A percentile compares a stretch with the other conserved stretches of the same genome.
Evolutionary conservation across 805 yeast species (phyloP).

Genomic region (Huiozyma naganishii): DNA sequence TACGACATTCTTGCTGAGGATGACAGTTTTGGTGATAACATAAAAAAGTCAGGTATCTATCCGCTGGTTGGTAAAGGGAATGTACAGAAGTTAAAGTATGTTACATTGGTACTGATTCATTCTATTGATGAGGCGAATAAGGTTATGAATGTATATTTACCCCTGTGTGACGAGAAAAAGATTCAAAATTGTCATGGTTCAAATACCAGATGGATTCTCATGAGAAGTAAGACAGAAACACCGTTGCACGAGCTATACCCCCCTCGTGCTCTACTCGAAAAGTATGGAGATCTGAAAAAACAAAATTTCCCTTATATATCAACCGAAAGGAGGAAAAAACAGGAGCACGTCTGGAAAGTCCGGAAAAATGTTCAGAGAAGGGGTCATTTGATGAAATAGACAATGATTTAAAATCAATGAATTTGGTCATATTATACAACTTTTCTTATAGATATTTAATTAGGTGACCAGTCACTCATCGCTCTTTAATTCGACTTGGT

Average conservation of each 20-base stretch:
- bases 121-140: conserved; percentile 38
- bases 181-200: conserved; percentile 2
- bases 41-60: conserved; percentile 11
- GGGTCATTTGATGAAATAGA: conserved; percentile 26
- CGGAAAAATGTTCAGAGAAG: conserved; percentile 45
- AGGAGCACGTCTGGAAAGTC: conserved; percentile 49
- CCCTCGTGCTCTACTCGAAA: conserved; percentile 9
- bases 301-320: conserved; percentile 34
- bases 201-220: conserved; percentile 30
- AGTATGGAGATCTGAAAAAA: background rate
- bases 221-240: conserved; percentile 55
- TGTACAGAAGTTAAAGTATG: conserved; percentile 5
- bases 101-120: conserved; percentile 47
- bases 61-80: conserved; percentile 14
- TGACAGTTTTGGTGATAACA: background rate
- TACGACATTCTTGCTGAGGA: background rate
- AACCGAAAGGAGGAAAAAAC: conserved; percentile 27
- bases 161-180: conserved; percentile 18
- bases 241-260: conserved; percentile 47
- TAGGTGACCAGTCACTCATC: conserved; percentile 1
- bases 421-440: background rate
- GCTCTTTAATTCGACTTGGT: conserved; percentile 26
- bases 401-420: background rate
- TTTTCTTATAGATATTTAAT: background rate
- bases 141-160: conserved; percentile 48